A percentile compares a stretch with the other conserved stretches of the same genome.
These are phyloP conservation scores for Colletotrichum sp. DNA, from an alignment of 2,329 filamentous ascomycete species.

Conservation along the genomic window DNA sequence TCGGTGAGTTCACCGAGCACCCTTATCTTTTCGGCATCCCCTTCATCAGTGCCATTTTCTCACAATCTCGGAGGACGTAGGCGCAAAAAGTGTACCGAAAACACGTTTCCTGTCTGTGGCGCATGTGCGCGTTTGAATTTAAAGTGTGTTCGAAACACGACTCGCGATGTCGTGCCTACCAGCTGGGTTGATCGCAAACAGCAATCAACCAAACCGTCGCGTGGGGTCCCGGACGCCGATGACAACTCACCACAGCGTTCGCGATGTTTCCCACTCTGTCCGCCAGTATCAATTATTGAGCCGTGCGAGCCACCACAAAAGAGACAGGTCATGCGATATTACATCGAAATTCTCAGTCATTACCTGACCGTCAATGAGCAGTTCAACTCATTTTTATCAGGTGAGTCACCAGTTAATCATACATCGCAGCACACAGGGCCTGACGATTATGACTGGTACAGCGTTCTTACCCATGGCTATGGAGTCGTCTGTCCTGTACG, in stretches of 20 bases:
- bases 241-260: background rate
- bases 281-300: background rate
- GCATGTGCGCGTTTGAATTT: conserved; percentile 19
- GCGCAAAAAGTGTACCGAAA: conserved; percentile 22
- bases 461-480: conserved; percentile 23
- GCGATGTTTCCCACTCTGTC: background rate
- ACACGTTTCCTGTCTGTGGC: conserved; percentile 19
- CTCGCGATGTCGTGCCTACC: conserved; percentile 17
- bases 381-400: conserved; percentile 15
- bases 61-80: background rate
- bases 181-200: conserved; percentile 8
- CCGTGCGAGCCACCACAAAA: conserved; percentile 2
- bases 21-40: background rate
- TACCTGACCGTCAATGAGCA: conserved; percentile 12
- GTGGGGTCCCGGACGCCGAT: background rate
- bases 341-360: conserved; percentile 13
- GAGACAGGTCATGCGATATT: conserved; percentile 15
- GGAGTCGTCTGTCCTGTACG: conserved; percentile 19
- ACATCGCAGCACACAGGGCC: background rate
- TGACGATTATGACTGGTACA: background rate
- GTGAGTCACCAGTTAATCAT: background rate
- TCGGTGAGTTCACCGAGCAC: conserved; percentile 9
- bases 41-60: background rate
- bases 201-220: background rate
- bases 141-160: conserved; percentile 13